Conservation (phyloP, 2,329 filamentous ascomycete species). For the Coniosporium tulheliwenetii region DNA sequence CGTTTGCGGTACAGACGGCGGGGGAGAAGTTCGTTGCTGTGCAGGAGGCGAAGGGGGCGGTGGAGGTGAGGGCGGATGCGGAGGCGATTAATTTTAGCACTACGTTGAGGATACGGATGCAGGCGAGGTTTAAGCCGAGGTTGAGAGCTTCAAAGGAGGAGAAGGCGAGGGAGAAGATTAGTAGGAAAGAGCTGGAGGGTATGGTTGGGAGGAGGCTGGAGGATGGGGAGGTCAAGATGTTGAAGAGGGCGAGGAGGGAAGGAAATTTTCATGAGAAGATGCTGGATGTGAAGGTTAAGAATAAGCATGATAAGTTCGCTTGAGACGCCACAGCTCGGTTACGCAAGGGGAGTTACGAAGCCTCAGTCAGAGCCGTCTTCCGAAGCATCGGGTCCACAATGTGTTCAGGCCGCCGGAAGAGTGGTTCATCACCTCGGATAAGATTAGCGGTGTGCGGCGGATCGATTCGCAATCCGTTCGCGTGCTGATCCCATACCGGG, state of each 20-base stretch:
- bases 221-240: conserved; percentile 69
- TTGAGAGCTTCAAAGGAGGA: conserved; percentile 68
- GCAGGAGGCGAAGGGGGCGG: conserved; percentile 25
- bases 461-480: too few species aligned
- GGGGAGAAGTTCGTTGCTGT: conserved; percentile 56
- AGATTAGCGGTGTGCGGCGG: too few species aligned
- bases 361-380: too few species aligned
- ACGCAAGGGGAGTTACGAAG: too few species aligned
- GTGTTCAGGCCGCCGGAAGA: too few species aligned
- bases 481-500: too few species aligned
- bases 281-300: conserved; percentile 76
- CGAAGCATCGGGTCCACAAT: too few species aligned
- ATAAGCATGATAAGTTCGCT: conserved; percentile 76
- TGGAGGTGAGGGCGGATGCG: conserved; percentile 64
- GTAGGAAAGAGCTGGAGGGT: conserved; percentile 67
- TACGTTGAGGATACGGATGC: conserved; percentile 74
- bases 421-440: too few species aligned
- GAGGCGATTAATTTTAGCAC: conserved; percentile 52
- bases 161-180: conserved; percentile 73
- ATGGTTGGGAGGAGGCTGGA: conserved; percentile 60
- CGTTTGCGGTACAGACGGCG: conserved; percentile 60
- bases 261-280: conserved; percentile 82
- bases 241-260: conserved; percentile 72
- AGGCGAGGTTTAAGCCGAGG: conserved; percentile 81
- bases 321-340: conserved; percentile 6